These are phyloP conservation scores for Gracilariopsis chorda DNA, from an alignment of 23 red algal genomes.

Conservation along the genomic window DNA sequence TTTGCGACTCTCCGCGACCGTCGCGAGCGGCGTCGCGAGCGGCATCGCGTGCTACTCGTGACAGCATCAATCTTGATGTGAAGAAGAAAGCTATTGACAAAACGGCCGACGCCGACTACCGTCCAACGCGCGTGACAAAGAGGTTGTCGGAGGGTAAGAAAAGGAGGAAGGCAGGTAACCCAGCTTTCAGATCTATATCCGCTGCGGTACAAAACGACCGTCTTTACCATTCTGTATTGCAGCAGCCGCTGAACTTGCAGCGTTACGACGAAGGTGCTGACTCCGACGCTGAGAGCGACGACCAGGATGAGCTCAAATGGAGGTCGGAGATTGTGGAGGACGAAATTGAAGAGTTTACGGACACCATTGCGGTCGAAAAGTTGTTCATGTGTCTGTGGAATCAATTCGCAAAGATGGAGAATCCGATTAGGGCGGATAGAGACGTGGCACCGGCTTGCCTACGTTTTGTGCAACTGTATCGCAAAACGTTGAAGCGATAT, in stretches of 20 bases:
- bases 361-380: slow-evolving; percentile 55
- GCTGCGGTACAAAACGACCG: slow-evolving; percentile 23
- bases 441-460: slow-evolving; percentile 41
- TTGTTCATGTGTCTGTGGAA: slow-evolving; percentile 66
- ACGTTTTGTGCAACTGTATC: slow-evolving; percentile 43
- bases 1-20: neutral
- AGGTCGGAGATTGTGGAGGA: slow-evolving; percentile 13
- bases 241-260: neutral
- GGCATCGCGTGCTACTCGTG: neutral
- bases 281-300: slow-evolving; percentile 25
- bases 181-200: slow-evolving; percentile 15
- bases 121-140: neutral
- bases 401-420: slow-evolving; percentile 53
- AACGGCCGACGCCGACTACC: neutral
- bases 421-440: slow-evolving; percentile 15
- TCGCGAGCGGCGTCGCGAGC: neutral
- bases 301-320: slow-evolving; percentile 33
- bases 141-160: neutral
- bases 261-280: slow-evolving; percentile 27
- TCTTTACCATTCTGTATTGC: slow-evolving; percentile 51
- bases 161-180: neutral
- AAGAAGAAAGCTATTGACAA: neutral
- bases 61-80: neutral
- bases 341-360: slow-evolving; percentile 53
- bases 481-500: slow-evolving; percentile 6